Conservation (phyloP, 2,329 filamentous ascomycete genomes). For the Trichoderma sp. region DNA sequence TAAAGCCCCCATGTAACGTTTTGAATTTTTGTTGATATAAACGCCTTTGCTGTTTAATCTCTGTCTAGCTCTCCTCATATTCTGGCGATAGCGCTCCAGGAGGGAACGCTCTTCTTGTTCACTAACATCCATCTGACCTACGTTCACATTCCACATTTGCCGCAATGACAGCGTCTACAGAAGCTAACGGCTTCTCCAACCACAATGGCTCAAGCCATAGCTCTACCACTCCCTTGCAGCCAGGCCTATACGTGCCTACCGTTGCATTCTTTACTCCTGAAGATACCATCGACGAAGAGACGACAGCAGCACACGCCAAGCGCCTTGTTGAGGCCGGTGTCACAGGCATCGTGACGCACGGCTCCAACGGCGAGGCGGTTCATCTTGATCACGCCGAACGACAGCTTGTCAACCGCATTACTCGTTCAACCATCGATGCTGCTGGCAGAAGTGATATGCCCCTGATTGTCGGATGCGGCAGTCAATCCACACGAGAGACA, state of each 20-base stretch:
- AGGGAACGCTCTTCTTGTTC: neutral
- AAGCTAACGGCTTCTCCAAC: neutral
- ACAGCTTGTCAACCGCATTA: conserved; percentile 58
- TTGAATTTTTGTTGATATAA: neutral
- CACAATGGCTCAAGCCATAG: conserved; percentile 1
- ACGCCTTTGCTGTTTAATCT: neutral
- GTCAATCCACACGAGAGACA: conserved; percentile 65
- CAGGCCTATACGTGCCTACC: conserved; percentile 60
- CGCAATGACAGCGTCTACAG: conserved; percentile 21
- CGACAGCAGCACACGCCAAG: conserved; percentile 51
- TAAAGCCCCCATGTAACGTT: neutral
- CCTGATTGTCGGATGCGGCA: conserved; percentile 67
- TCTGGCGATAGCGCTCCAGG: neutral
- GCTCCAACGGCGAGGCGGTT: conserved; percentile 72
- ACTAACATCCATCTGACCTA: neutral
- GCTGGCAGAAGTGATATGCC: conserved; percentile 55
- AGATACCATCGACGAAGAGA: conserved; percentile 55
- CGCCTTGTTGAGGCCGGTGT: conserved; percentile 63
- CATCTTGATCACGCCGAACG: conserved; percentile 67
- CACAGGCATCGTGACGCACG: conserved; percentile 66
- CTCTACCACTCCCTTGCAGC: neutral
- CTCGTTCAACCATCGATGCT: conserved; percentile 58
- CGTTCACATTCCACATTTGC: neutral
- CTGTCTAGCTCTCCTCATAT: neutral
- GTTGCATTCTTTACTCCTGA: conserved; percentile 59